A percentile compares a stretch with the other conserved stretches of the same genome.
phyloP scores from a whole-genome alignment of 2,329 filamentous ascomycete genomes.

The Xylaria sp. region DNA sequence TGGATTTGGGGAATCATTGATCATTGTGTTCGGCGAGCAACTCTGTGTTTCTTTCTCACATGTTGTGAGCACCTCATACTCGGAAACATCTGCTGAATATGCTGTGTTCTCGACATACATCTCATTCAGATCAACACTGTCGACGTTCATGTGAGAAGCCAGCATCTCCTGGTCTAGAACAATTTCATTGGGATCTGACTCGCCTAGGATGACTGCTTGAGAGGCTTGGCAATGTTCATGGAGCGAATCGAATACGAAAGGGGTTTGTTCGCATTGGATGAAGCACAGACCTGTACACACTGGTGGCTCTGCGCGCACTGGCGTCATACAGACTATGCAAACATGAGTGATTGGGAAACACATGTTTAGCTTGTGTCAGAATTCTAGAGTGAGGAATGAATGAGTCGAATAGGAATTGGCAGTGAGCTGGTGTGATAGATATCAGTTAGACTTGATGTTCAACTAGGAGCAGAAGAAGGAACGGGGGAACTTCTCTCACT shows the following conservation, averaged over 20 bases:
- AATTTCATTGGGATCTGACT: not conserved
- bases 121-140: not conserved
- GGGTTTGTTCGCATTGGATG: not conserved
- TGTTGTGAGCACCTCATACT: not conserved
- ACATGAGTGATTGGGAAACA: conserved; percentile 6
- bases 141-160: not conserved
- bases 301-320: not conserved
- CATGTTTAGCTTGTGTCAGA: not conserved
- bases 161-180: not conserved
- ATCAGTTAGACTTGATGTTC: not conserved
- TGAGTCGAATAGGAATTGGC: not conserved
- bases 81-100: not conserved
- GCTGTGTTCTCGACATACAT: not conserved
- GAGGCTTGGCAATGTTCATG: not conserved
- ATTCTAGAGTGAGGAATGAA: not conserved
- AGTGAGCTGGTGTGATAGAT: not conserved
- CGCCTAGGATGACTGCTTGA: not conserved
- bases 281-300: conserved; percentile 8
- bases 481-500: not conserved
- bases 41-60: not conserved
- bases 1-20: not conserved
- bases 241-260: not conserved
- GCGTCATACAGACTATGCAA: not conserved
- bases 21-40: not conserved
- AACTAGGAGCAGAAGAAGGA: too few species aligned